phyloP scores from a whole-genome alignment of 441 rosid species.

The Bocquillonia castaneifolia region DNA sequence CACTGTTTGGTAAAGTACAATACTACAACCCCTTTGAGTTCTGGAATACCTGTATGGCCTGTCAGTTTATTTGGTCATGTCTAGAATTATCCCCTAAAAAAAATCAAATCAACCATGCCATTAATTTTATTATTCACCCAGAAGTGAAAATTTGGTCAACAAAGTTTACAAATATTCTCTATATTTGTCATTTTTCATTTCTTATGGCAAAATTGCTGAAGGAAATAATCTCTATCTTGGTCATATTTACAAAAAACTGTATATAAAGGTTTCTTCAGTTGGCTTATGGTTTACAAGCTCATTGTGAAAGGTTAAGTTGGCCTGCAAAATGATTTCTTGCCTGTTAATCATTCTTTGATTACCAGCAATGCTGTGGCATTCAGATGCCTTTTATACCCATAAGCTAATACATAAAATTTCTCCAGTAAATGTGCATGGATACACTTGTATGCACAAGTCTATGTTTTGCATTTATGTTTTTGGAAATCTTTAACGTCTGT shows the following conservation, averaged over 20 bases:
- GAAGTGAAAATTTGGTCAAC: not conserved
- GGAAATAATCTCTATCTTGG: not conserved
- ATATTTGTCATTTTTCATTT: not conserved
- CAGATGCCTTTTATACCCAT: too few species aligned
- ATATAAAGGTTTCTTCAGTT: not conserved
- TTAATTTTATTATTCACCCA: not conserved
- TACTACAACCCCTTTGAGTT: not conserved
- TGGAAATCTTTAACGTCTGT: slow-evolving; percentile 1
- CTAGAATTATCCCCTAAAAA: not conserved
- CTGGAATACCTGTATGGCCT: not conserved
- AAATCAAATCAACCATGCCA: not conserved
- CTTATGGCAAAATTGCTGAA: not conserved
- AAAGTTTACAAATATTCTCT: not conserved
- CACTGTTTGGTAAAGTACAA: not conserved
- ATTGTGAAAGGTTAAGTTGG: not conserved
- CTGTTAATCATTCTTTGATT: too few species aligned
- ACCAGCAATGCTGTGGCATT: too few species aligned
- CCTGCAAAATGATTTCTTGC: not conserved
- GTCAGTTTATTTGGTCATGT: not conserved
- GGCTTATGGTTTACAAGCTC: slow-evolving; percentile 1
- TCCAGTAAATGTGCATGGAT: too few species aligned
- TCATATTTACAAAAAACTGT: not conserved
- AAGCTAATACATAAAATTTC: too few species aligned
- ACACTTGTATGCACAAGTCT: too few species aligned
- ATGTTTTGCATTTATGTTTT: not conserved